Evolutionary conservation across 345 rosid species (phyloP).

Genomic region (Aquilaria yunnanensis): DNA sequence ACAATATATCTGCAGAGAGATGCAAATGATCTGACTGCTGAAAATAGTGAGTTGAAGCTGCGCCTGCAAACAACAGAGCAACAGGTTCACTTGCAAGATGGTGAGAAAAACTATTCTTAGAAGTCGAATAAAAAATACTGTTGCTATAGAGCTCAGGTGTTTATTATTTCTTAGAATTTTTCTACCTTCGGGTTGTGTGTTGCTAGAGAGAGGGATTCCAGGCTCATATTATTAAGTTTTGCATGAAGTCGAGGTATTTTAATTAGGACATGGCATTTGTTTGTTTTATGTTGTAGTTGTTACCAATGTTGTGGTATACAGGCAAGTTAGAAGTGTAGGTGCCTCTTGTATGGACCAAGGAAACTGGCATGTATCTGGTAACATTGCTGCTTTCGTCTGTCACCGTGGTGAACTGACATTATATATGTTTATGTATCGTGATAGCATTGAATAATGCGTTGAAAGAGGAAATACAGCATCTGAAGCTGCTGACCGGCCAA

Average conservation of each 20-base stretch:
- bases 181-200: neutral
- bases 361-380: neutral
- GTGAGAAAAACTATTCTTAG: constrained; percentile 31
- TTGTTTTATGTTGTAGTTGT: too few relatives aligned
- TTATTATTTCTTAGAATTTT: neutral
- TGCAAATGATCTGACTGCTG: constrained; percentile 61
- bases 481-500: constrained; percentile 70
- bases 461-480: constrained; percentile 84
- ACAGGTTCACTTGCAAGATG: constrained; percentile 76
- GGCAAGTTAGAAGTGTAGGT: neutral
- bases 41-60: constrained; percentile 73
- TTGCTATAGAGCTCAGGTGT: neutral
- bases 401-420: neutral
- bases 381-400: too few relatives aligned
- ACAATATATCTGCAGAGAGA: constrained; percentile 42
- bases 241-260: too few relatives aligned
- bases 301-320: neutral
- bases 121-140: constrained; percentile 1
- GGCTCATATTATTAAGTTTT: too few relatives aligned
- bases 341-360: neutral
- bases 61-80: constrained; percentile 82
- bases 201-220: too few relatives aligned
- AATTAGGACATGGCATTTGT: too few relatives aligned
- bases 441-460: constrained; percentile 73
- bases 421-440: neutral